Percentiles rank a stretch among this genome's conserved stretches.
Conservation (phyloP, 2,329 filamentous ascomycete species). For the Cryoendolithus antarcticus region DNA sequence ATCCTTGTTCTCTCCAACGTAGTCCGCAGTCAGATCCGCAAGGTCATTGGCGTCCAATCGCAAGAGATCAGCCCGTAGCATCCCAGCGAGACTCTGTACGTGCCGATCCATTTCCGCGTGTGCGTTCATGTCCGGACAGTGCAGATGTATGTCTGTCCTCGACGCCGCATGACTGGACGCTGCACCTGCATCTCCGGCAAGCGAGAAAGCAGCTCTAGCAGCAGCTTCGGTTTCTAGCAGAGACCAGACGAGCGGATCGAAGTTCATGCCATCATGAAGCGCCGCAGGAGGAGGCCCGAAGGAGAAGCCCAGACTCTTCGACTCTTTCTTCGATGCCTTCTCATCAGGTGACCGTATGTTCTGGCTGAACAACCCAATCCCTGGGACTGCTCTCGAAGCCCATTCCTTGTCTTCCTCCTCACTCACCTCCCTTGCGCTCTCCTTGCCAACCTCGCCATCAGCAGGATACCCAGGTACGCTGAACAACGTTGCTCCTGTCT, state of each 20-base stretch:
- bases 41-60: slow-evolving; percentile 58
- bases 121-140: slow-evolving; percentile 45
- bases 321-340: too few relatives aligned
- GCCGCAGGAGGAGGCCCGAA: too few relatives aligned
- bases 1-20: slow-evolving; percentile 49
- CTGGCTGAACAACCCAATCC: too few relatives aligned
- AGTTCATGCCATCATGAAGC: not conserved
- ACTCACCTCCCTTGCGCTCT: slow-evolving; percentile 3
- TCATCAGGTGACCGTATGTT: too few relatives aligned
- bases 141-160: slow-evolving; percentile 22
- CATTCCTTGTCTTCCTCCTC: slow-evolving; percentile 6
- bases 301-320: too few relatives aligned
- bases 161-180: slow-evolving; percentile 14
- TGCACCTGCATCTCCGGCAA: not conserved
- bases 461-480: slow-evolving; percentile 15
- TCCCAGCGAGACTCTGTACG: slow-evolving; percentile 50
- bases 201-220: slow-evolving; percentile 9
- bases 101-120: slow-evolving; percentile 42
- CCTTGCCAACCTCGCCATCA: slow-evolving; percentile 1
- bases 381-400: slow-evolving; percentile 1
- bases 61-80: slow-evolving; percentile 54
- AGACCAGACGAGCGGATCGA: slow-evolving; percentile 4
- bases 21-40: slow-evolving; percentile 55
- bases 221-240: slow-evolving; percentile 17
- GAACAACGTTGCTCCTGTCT: slow-evolving; percentile 22